phyloP scores from a whole-genome alignment of 192 early-diverging fungal genomes.

The Linnemannia hyalina region DNA sequence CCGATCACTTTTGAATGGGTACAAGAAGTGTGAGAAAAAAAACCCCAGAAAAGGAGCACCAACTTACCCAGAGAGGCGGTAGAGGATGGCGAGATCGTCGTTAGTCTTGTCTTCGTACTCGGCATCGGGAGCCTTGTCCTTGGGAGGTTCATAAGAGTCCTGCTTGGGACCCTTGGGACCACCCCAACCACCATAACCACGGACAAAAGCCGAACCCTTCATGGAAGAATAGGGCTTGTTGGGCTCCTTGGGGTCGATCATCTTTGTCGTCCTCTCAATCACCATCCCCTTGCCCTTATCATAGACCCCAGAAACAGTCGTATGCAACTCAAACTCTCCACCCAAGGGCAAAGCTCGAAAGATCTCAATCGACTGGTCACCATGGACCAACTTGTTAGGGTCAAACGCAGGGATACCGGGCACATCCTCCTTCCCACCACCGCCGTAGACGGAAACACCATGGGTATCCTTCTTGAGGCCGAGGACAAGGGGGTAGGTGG shows the following conservation, averaged over 20 bases:
- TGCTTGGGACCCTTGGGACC: slow-evolving; percentile 80
- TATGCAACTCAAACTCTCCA: slow-evolving; percentile 70
- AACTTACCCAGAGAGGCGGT: slow-evolving; percentile 78
- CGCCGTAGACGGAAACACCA: slow-evolving; percentile 64
- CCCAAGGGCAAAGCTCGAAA: slow-evolving; percentile 68
- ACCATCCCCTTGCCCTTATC: slow-evolving; percentile 83
- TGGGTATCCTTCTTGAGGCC: slow-evolving; percentile 63
- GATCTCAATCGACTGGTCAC: slow-evolving; percentile 78
- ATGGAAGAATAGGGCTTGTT: slow-evolving; percentile 59
- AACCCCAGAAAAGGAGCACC: background rate
- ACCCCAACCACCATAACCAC: slow-evolving; percentile 78
- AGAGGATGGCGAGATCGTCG: slow-evolving; percentile 74
- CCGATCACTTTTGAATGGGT: background rate
- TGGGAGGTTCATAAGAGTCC: slow-evolving; percentile 61
- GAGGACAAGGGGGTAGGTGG: slow-evolving; percentile 80
- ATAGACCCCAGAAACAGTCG: slow-evolving; percentile 73
- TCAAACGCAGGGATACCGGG: slow-evolving; percentile 77
- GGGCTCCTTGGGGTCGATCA: slow-evolving; percentile 66
- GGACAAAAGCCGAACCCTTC: slow-evolving; percentile 71
- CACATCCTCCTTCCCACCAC: slow-evolving; percentile 62
- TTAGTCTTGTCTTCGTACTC: slow-evolving; percentile 59
- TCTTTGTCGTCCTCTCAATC: slow-evolving; percentile 68
- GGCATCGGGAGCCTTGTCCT: slow-evolving; percentile 70
- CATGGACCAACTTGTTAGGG: slow-evolving; percentile 79
- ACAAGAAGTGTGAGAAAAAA: background rate